Conservation (phyloP, 2,329 filamentous ascomycete genomes). For the Phaeomoniella chlamydospora region DNA sequence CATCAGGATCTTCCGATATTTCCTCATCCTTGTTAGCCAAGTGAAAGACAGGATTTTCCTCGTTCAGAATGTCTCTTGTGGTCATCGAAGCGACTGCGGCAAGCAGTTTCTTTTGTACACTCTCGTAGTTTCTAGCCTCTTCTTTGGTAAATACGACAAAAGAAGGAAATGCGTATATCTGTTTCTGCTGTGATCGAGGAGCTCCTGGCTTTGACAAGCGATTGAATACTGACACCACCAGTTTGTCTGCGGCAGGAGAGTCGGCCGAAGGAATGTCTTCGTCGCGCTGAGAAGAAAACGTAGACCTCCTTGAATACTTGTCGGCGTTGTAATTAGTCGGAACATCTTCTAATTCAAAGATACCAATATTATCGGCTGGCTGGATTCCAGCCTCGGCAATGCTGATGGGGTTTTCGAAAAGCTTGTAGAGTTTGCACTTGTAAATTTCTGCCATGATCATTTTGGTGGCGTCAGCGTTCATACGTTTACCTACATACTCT, state of each 20-base stretch:
- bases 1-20: constrained; percentile 46
- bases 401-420: constrained; percentile 55
- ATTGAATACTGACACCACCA: constrained; percentile 34
- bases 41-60: constrained; percentile 20
- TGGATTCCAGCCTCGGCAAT: constrained; percentile 59
- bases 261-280: constrained; percentile 24
- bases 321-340: constrained; percentile 63
- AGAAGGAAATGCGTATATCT: constrained; percentile 25
- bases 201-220: constrained; percentile 16
- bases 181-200: constrained; percentile 9
- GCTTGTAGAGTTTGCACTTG: constrained; percentile 71
- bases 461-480: constrained; percentile 32
- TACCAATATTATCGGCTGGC: constrained; percentile 45
- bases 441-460: constrained; percentile 80
- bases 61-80: constrained; percentile 49
- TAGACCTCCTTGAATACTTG: constrained; percentile 30
- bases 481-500: constrained; percentile 39
- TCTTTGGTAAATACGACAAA: constrained; percentile 64
- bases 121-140: constrained; percentile 55
- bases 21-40: constrained; percentile 34
- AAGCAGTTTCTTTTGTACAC: constrained; percentile 67
- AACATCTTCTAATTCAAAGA: constrained; percentile 63
- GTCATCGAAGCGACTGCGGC: constrained; percentile 64
- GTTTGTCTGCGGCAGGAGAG: constrained; percentile 27
- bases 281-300: constrained; percentile 15